Conservation (phyloP, 768 basidiomycete species). For the Psilocybe azurescens region DNA sequence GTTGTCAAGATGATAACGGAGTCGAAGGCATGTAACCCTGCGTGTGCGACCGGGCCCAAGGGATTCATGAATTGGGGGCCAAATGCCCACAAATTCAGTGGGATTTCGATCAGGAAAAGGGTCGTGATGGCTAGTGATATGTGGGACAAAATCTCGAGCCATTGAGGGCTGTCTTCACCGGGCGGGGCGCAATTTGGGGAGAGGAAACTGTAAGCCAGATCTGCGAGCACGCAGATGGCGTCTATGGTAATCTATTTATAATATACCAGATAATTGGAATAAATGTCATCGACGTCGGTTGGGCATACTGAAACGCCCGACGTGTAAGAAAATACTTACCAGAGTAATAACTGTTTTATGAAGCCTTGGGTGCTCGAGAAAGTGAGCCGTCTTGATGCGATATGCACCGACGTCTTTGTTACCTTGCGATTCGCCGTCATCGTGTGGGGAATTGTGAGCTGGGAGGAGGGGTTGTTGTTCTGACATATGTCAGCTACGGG, state of each 20-base stretch:
- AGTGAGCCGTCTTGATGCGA: conserved; percentile 42
- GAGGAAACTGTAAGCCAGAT: conserved; percentile 73
- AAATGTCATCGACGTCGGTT: neutral
- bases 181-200: conserved; percentile 51
- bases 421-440: neutral
- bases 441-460: conserved; percentile 14
- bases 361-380: conserved; percentile 57
- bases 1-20: conserved; percentile 72
- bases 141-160: conserved; percentile 66
- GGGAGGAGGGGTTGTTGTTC: conserved; percentile 57
- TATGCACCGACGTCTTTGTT: conserved; percentile 20
- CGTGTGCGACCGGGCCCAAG: conserved; percentile 54
- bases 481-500: conserved; percentile 34
- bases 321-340: conserved; percentile 42
- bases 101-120: conserved; percentile 81
- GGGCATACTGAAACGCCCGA: conserved; percentile 11
- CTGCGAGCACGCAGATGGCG: conserved; percentile 71
- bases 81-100: conserved; percentile 68
- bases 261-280: neutral
- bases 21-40: conserved; percentile 77
- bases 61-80: conserved; percentile 71
- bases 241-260: conserved; percentile 61
- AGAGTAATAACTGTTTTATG: conserved; percentile 64
- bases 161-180: conserved; percentile 51
- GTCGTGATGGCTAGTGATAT: conserved; percentile 73